Evolutionary conservation across 306 rosid species (phyloP).

Genomic region (Ochetophila trinervis): DNA sequence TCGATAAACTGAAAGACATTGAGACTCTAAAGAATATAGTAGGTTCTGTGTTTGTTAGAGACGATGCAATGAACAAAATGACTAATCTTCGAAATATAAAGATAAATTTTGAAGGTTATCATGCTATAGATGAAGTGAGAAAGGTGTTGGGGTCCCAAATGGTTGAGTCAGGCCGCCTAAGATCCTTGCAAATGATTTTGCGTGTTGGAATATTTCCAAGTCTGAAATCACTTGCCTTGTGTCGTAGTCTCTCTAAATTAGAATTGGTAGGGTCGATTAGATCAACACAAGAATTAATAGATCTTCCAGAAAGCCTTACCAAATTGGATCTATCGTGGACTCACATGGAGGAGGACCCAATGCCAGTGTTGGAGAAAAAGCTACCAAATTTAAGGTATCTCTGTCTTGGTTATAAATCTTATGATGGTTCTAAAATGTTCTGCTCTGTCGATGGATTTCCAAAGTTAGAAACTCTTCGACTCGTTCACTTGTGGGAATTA

Average conservation of each 20-base stretch:
- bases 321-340: slow-evolving; percentile 41
- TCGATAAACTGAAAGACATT: background rate
- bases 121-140: background rate
- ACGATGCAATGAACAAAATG: background rate
- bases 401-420: background rate
- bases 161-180: slow-evolving; percentile 27
- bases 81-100: background rate
- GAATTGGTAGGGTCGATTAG: slow-evolving; percentile 24
- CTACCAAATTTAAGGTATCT: slow-evolving; percentile 44
- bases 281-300: slow-evolving; percentile 13
- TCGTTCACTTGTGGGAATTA: slow-evolving; percentile 27
- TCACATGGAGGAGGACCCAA: slow-evolving; percentile 38
- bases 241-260: slow-evolving; percentile 30
- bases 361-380: slow-evolving; percentile 39
- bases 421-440: slow-evolving; percentile 33
- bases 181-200: slow-evolving; percentile 34
- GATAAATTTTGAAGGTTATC: background rate
- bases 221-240: background rate
- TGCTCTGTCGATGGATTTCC: slow-evolving; percentile 46
- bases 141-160: slow-evolving; percentile 27
- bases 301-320: slow-evolving; percentile 30
- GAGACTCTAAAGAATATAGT: background rate
- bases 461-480: slow-evolving; percentile 35
- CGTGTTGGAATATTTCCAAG: slow-evolving; percentile 13
- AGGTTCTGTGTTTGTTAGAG: background rate